phyloP scores from a whole-genome alignment of 1,284 basidiomycete species.

The Sphaerobolus stellatus region DNA sequence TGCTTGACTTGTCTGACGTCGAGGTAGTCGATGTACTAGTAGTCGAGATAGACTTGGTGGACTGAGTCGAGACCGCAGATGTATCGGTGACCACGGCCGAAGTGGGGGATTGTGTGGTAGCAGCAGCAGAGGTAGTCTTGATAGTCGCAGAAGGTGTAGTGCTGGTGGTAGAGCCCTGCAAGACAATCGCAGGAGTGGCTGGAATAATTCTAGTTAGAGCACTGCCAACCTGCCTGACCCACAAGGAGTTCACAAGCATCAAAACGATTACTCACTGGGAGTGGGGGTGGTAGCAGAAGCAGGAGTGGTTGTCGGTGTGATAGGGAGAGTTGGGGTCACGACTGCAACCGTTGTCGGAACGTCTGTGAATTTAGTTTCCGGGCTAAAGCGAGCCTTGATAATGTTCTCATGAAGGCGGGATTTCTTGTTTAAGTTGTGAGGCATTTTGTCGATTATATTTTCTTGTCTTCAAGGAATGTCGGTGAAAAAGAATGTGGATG shows the following conservation, averaged over 20 bases:
- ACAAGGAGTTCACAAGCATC: no score
- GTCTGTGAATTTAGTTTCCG: not conserved
- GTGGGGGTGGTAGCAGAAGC: not conserved
- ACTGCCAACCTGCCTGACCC: not conserved
- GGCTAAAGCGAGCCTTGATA: no score
- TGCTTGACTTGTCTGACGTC: no score
- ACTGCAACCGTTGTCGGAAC: not conserved
- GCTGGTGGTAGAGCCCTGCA: not conserved
- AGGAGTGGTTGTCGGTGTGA: not conserved
- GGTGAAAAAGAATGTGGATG: not conserved
- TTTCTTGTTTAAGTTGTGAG: not conserved
- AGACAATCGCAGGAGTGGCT: not conserved
- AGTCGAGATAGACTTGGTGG: not conserved
- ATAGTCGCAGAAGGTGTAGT: not conserved
- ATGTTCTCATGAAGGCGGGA: no score
- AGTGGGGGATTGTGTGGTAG: not conserved
- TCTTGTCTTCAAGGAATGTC: not conserved
- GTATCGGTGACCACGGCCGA: not conserved
- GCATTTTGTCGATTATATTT: not conserved
- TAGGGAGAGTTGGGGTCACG: not conserved
- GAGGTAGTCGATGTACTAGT: not conserved
- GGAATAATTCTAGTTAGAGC: not conserved
- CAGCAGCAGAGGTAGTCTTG: not conserved
- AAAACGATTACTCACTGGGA: no score
- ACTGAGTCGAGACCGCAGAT: not conserved